Evolutionary conservation across 2,329 filamentous ascomycete genomes (phyloP).

Genomic region (Pestalotiopsis sp.): DNA sequence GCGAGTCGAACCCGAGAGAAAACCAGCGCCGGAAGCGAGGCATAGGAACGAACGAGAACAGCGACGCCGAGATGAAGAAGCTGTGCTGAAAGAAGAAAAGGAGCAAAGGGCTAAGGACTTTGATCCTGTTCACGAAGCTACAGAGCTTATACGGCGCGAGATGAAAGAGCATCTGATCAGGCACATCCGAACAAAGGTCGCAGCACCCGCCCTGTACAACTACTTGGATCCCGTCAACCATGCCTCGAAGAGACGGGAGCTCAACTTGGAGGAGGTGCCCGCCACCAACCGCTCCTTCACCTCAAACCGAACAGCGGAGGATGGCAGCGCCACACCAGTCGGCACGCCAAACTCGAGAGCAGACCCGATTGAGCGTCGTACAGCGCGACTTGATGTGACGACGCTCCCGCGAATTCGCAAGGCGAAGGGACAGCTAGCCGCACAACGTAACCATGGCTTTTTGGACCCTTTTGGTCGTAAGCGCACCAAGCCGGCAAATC

Average conservation of each 20-base stretch:
- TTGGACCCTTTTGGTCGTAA: slow-evolving; percentile 68
- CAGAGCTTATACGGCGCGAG: slow-evolving; percentile 77
- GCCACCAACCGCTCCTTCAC: slow-evolving; percentile 43
- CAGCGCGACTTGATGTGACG: slow-evolving; percentile 60
- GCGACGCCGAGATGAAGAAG: slow-evolving; percentile 71
- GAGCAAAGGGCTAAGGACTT: slow-evolving; percentile 83
- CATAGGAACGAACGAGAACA: slow-evolving; percentile 74
- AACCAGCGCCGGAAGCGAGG: slow-evolving; percentile 45
- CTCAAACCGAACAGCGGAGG: slow-evolving; percentile 52
- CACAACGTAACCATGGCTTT: slow-evolving; percentile 64
- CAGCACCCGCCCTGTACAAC: slow-evolving; percentile 77
- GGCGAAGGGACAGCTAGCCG: slow-evolving; percentile 57
- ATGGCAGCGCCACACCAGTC: slow-evolving; percentile 62
- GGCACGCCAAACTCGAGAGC: slow-evolving; percentile 68
- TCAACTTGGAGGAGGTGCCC: slow-evolving; percentile 75
- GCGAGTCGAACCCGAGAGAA: slow-evolving; percentile 26
- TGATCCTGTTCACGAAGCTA: slow-evolving; percentile 85
- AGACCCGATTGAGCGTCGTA: slow-evolving; percentile 64
- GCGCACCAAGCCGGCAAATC: slow-evolving; percentile 59
- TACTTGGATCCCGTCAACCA: slow-evolving; percentile 85
- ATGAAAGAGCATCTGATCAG: slow-evolving; percentile 84
- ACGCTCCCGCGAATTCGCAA: slow-evolving; percentile 78
- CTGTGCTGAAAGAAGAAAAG: slow-evolving; percentile 89
- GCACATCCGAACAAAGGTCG: slow-evolving; percentile 87
- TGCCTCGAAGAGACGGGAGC: slow-evolving; percentile 73